phyloP scores from a whole-genome alignment of 2,329 filamentous ascomycete species.

The Lachnellula arida region DNA sequence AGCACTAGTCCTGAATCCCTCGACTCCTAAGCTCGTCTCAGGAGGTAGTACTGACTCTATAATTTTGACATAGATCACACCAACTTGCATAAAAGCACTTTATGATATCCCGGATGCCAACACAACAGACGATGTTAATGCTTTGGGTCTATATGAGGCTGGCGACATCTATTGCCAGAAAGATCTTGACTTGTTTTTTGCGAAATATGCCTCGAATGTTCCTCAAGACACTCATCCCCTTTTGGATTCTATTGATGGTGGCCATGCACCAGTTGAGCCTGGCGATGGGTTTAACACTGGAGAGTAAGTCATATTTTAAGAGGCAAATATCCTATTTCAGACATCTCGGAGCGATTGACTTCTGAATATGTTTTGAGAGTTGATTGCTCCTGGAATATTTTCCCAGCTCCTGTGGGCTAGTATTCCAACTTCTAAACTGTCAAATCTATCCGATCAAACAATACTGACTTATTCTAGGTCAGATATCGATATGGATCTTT shows the following conservation, averaged over 20 bases:
- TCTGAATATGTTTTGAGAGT: no score
- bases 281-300: constrained; percentile 23
- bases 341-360: no score
- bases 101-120: constrained; percentile 42
- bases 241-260: constrained; percentile 32
- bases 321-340: no score
- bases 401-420: no score
- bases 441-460: no score
- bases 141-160: constrained; percentile 50
- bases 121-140: constrained; percentile 38
- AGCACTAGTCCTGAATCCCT: constrained; percentile 42
- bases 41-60: no score
- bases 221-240: constrained; percentile 30
- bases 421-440: no score
- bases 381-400: no score
- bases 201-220: constrained; percentile 37
- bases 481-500: constrained; percentile 37
- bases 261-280: constrained; percentile 18
- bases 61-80: constrained; percentile 40
- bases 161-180: constrained; percentile 47
- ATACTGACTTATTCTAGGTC: background rate
- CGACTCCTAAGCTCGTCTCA: background rate
- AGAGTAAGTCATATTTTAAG: constrained; percentile 13
- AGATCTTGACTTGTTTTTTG: constrained; percentile 45
- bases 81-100: constrained; percentile 50